phyloP scores from a whole-genome alignment of 331 rosid genomes.

The Malus hybrid region DNA sequence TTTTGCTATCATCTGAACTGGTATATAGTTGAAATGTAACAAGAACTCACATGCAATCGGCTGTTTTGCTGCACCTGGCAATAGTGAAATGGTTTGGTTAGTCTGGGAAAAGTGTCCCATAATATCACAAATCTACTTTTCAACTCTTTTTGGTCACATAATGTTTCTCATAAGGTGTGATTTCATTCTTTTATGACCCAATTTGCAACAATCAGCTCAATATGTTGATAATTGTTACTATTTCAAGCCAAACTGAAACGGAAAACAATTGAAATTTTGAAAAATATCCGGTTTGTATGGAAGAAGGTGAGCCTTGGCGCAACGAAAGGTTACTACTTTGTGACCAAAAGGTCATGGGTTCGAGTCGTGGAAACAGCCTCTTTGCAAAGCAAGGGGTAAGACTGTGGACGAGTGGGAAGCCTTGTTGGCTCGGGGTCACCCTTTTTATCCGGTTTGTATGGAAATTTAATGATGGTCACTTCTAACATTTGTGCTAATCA shows the following conservation, averaged over 20 bases:
- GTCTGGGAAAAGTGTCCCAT: neutral
- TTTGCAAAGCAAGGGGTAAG: too few relatives aligned
- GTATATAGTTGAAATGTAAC: neutral
- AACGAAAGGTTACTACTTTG: too few relatives aligned
- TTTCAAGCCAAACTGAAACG: neutral
- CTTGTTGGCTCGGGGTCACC: too few relatives aligned
- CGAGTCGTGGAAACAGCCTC: too few relatives aligned
- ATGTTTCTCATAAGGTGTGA: neutral
- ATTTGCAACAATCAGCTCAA: neutral
- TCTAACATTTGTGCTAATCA: neutral
- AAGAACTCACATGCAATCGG: neutral
- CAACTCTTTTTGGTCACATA: neutral
- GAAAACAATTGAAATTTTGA: neutral
- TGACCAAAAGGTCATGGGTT: too few relatives aligned
- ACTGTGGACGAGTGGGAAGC: too few relatives aligned
- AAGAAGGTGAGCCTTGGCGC: too few relatives aligned
- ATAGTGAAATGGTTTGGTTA: neutral
- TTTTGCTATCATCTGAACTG: neutral
- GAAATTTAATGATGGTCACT: neutral
- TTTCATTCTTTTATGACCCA: neutral
- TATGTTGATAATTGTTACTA: neutral
- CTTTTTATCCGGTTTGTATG: too few relatives aligned
- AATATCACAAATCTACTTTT: neutral
- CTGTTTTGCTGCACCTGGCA: neutral
- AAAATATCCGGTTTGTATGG: neutral